Percentiles rank a stretch among this genome's conserved stretches.
phyloP scores from a whole-genome alignment of 1,284 basidiomycete genomes.

The Cryptococcus sp. region DNA sequence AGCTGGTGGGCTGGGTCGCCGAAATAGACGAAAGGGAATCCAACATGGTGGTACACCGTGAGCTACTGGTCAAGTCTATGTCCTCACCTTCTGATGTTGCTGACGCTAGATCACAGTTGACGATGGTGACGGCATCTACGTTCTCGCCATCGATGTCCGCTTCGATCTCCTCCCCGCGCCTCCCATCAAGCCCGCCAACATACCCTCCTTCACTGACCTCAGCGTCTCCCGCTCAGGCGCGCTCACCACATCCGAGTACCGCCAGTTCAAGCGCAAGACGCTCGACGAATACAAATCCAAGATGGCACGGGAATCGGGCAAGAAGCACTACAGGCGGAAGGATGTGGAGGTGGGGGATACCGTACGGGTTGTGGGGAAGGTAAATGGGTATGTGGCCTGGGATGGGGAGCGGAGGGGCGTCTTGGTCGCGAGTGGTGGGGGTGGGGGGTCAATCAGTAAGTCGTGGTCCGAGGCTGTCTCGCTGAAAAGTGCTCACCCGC shows the following conservation, averaged over 20 bases:
- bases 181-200: not conserved
- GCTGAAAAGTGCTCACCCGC: not conserved
- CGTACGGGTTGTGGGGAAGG: constrained; percentile 33
- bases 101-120: constrained; percentile 28
- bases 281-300: not conserved
- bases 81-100: not conserved
- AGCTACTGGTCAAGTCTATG: constrained; percentile 10
- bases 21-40: constrained; percentile 41
- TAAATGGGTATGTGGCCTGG: constrained; percentile 34
- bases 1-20: constrained; percentile 43
- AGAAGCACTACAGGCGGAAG: constrained; percentile 4
- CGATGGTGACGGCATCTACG: constrained; percentile 38
- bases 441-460: constrained; percentile 37
- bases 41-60: constrained; percentile 26
- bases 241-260: not conserved
- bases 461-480: not conserved
- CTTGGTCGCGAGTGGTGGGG: constrained; percentile 29
- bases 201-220: not conserved
- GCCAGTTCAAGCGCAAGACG: not conserved
- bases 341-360: constrained; percentile 43
- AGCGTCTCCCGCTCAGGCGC: not conserved
- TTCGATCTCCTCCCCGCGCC: constrained; percentile 13
- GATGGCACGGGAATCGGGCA: too few species aligned
- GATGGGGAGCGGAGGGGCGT: constrained; percentile 29
- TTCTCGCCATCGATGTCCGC: constrained; percentile 25